A percentile compares a stretch with the other conserved stretches of the same genome.
Conservation (phyloP, 2,329 filamentous ascomycete genomes). For the Pseudopyrenochaeta lycopersici region DNA sequence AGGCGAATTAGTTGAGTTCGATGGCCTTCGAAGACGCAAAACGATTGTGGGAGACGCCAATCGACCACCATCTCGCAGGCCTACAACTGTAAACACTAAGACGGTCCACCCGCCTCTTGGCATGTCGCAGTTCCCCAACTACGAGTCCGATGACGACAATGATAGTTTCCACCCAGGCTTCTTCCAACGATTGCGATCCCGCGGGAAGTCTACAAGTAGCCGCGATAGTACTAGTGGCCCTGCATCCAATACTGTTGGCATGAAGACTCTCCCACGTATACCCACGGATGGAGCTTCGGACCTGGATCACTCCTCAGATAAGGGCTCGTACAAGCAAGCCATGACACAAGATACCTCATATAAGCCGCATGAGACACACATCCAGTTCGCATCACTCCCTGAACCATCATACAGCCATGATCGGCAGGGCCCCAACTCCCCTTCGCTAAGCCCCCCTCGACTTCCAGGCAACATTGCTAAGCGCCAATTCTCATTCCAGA, state of each 20-base stretch:
- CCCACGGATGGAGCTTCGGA: conserved; percentile 31
- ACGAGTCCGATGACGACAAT: conserved; percentile 58
- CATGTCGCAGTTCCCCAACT: conserved; percentile 83
- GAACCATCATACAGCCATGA: conserved; percentile 44
- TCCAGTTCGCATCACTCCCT: conserved; percentile 56
- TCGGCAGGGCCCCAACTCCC: conserved; percentile 52
- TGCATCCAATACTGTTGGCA: conserved; percentile 23
- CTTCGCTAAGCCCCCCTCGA: conserved; percentile 61
- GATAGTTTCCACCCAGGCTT: conserved; percentile 59
- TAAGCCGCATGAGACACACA: conserved; percentile 47
- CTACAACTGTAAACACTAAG: conserved; percentile 54
- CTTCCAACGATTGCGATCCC: conserved; percentile 48
- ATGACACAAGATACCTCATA: conserved; percentile 60
- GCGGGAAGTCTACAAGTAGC: conserved; percentile 46
- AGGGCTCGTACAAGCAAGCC: conserved; percentile 57
- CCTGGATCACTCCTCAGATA: conserved; percentile 35
- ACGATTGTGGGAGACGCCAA: conserved; percentile 61
- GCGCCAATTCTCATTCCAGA: conserved; percentile 92
- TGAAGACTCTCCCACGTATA: conserved; percentile 32
- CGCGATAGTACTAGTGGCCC: conserved; percentile 23
- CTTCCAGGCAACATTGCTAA: conserved; percentile 67
- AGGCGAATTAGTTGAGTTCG: conserved; percentile 86
- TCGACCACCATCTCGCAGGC: conserved; percentile 31
- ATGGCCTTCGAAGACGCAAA: conserved; percentile 81
- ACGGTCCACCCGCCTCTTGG: conserved; percentile 79